Percentiles rank a stretch among this genome's conserved stretches.
These are phyloP conservation scores for Fistulinella prunicolor DNA, from an alignment of 768 basidiomycete genomes.

Conservation along the genomic window DNA sequence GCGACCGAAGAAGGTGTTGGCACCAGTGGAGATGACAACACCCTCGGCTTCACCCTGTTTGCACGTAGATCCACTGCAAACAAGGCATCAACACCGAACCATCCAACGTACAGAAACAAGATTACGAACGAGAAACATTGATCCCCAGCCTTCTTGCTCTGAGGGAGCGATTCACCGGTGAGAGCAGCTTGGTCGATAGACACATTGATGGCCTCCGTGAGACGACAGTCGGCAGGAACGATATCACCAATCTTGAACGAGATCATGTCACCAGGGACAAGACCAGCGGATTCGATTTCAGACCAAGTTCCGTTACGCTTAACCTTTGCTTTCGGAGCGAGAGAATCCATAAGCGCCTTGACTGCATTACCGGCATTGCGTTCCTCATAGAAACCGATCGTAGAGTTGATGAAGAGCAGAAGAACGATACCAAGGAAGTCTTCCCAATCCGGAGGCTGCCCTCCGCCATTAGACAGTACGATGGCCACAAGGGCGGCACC, in stretches of 20 bases:
- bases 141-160: conserved; percentile 88
- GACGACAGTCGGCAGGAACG: conserved; percentile 96
- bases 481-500: conserved; percentile 93
- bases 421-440: conserved; percentile 97
- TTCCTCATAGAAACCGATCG: conserved; percentile 98
- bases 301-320: conserved; percentile 81
- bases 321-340: conserved; percentile 95
- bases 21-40: conserved; percentile 96
- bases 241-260: conserved; percentile 99
- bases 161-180: conserved; percentile 95
- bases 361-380: conserved; percentile 97
- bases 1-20: conserved; percentile 99
- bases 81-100: neutral
- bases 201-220: conserved; percentile 94
- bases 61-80: conserved; percentile 84
- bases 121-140: conserved; percentile 93
- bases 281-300: conserved; percentile 85
- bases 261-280: conserved; percentile 95
- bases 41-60: conserved; percentile 99
- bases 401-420: conserved; percentile 89
- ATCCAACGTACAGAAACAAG: neutral
- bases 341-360: conserved; percentile 99
- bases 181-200: conserved; percentile 98
- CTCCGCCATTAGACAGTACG: conserved; percentile 89
- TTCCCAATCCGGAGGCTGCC: conserved; percentile 88